These are phyloP conservation scores for Acer campestre DNA, from an alignment of 345 rosid genomes.

Conservation along the genomic window DNA sequence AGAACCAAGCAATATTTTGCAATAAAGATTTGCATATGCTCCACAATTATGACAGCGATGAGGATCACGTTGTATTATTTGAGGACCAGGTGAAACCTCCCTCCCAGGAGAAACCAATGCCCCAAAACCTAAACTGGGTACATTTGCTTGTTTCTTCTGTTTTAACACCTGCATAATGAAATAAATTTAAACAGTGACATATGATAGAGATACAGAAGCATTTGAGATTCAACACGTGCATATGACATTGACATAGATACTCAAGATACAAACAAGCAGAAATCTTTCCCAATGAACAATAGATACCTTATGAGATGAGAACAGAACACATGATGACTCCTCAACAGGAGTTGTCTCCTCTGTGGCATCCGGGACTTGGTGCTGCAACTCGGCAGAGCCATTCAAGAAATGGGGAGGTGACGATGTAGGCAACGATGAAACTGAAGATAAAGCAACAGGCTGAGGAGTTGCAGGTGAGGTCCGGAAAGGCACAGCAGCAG, in stretches of 20 bases:
- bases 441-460: constrained; percentile 78
- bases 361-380: constrained; percentile 50
- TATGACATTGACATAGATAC: neutral
- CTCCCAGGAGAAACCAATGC: constrained; percentile 88
- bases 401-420: constrained; percentile 76
- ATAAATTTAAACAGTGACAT: neutral
- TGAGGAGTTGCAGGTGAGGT: constrained; percentile 91
- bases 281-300: neutral
- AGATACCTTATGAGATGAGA: constrained; percentile 82
- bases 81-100: constrained; percentile 80
- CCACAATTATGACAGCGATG: constrained; percentile 92
- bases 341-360: constrained; percentile 50
- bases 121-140: constrained; percentile 91
- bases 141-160: constrained; percentile 87
- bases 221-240: neutral
- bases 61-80: constrained; percentile 78
- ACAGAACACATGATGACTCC: constrained; percentile 64
- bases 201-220: neutral
- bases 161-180: constrained; percentile 59
- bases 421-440: constrained; percentile 78
- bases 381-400: constrained; percentile 57
- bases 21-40: constrained; percentile 85
- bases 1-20: constrained; percentile 80
- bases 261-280: neutral
- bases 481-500: constrained; percentile 94